Evolutionary conservation across 176 grass and related monocot species (phyloP), one percentile per base, ranked within the genome.

Genomic region (Thinopyrum elongatum): DNA sequence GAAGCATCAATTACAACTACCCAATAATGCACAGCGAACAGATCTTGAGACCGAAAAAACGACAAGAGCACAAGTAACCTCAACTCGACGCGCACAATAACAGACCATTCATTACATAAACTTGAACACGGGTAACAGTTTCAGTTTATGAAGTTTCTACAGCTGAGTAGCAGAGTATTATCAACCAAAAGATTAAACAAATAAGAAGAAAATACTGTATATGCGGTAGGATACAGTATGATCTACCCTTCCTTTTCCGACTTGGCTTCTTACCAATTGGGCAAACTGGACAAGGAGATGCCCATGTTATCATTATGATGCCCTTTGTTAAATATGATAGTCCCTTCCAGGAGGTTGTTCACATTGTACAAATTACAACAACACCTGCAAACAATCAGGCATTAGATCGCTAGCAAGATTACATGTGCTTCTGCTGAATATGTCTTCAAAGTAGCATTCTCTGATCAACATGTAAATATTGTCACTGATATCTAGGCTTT

Each of bases 121-220:
- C 51, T 38, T 62, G 61, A 80, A 74, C 23, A 63, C 2, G 1
- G 11, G 69, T 75, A 70, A 36, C n/a, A 68, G 64, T 91, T 80
- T 88, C 17, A 68, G 71, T 91, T 76, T 88, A 42, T 64, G 14
- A 72, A 81, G 70, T 85, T 29, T 82, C 86, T 85, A 82, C 82
- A 71, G 41, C 62, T 31, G 65, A 65, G 23, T 25, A 17, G 65
- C 39, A 28, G 1, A 23, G 85, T 64, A 81, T 85, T 88, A 91
- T 88, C 62, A 85, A 85, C 90, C 86, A 85, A 85, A 91, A 85
- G 82, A 88, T 82, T 91, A 77, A 88, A 83, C 21, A 80, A 90
- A 22, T 81, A 76, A 88, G 78, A 23, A 57, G 79, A 78, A 76
- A 81, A 77, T 82, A 87, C 49, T 91, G 90, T 84, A 84, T 77